Evolutionary conservation across 805 yeast genomes (phyloP).

Genomic region (Candida yuanshanica): DNA sequence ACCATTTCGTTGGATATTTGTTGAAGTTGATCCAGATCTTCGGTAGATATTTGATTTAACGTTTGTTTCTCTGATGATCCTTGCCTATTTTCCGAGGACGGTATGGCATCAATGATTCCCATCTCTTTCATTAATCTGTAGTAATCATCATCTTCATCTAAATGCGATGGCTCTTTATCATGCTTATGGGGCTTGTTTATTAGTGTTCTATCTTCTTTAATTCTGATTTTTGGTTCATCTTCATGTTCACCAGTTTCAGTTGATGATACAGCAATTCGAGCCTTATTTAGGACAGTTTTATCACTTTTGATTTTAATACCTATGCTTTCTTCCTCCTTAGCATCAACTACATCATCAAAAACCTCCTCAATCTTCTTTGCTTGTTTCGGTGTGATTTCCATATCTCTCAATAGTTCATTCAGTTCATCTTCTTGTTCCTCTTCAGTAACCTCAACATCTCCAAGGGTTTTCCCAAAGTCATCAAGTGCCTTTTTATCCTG

Average conservation of each 20-base stretch:
- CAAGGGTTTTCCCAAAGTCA: slow-evolving; percentile 17
- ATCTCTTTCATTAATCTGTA: slow-evolving; percentile 29
- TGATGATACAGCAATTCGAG: no score
- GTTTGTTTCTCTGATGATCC: neutral
- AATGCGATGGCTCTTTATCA: neutral
- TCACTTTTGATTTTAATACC: slow-evolving; percentile 3
- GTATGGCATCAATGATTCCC: slow-evolving; percentile 19
- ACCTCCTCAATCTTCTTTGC: slow-evolving; percentile 10
- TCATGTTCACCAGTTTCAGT: neutral
- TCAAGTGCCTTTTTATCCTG: slow-evolving; percentile 24
- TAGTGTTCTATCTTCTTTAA: neutral
- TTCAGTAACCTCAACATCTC: slow-evolving; percentile 1
- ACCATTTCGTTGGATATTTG: slow-evolving; percentile 45
- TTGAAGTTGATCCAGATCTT: slow-evolving; percentile 48
- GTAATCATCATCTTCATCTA: slow-evolving; percentile 26
- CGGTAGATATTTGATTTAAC: slow-evolving; percentile 10
- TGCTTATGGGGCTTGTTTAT: neutral
- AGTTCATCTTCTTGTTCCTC: slow-evolving; percentile 24
- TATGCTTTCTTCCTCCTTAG: slow-evolving; percentile 2
- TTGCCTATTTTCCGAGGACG: neutral
- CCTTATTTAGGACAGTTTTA: slow-evolving; percentile 3
- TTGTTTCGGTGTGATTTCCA: slow-evolving; percentile 15
- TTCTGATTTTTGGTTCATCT: neutral
- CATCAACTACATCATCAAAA: slow-evolving; percentile 7
- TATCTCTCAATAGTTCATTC: slow-evolving; percentile 22